Evolutionary conservation across 441 rosid species (phyloP).

Genomic region (Arabidopsis lyrata): DNA sequence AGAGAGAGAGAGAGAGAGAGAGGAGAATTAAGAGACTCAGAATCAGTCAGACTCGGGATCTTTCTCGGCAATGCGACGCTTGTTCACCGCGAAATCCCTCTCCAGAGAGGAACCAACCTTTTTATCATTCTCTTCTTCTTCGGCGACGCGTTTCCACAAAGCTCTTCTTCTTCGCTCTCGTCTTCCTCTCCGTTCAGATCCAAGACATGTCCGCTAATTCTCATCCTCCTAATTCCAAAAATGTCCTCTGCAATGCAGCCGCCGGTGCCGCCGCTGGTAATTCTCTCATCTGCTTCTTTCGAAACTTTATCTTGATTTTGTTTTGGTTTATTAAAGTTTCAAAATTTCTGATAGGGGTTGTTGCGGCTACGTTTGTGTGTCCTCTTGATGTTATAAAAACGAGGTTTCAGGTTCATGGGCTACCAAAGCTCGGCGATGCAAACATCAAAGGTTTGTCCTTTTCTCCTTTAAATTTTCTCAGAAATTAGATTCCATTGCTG

Average conservation of each 20-base stretch:
- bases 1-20: too few relatives aligned
- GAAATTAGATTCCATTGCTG: slow-evolving; percentile 6
- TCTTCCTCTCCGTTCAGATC: slow-evolving; percentile 32
- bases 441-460: slow-evolving; percentile 52
- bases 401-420: slow-evolving; percentile 75
- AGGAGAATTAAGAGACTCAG: slow-evolving; percentile 3
- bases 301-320: neutral
- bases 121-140: slow-evolving; percentile 32
- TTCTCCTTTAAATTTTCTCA: neutral
- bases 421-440: slow-evolving; percentile 49
- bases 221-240: slow-evolving; percentile 56
- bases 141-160: slow-evolving; percentile 21
- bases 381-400: slow-evolving; percentile 77
- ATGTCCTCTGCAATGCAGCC: slow-evolving; percentile 68
- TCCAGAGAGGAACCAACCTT: slow-evolving; percentile 64
- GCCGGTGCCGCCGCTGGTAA: slow-evolving; percentile 77
- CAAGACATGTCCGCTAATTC: slow-evolving; percentile 63
- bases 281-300: slow-evolving; percentile 2
- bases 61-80: slow-evolving; percentile 79
- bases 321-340: neutral
- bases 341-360: slow-evolving; percentile 53
- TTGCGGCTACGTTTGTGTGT: slow-evolving; percentile 77
- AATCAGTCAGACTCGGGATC: slow-evolving; percentile 8
- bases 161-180: slow-evolving; percentile 13
- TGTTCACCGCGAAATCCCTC: slow-evolving; percentile 68